Conservation (phyloP, 2,329 filamentous ascomycete species). For the Mycogone perniciosa region DNA sequence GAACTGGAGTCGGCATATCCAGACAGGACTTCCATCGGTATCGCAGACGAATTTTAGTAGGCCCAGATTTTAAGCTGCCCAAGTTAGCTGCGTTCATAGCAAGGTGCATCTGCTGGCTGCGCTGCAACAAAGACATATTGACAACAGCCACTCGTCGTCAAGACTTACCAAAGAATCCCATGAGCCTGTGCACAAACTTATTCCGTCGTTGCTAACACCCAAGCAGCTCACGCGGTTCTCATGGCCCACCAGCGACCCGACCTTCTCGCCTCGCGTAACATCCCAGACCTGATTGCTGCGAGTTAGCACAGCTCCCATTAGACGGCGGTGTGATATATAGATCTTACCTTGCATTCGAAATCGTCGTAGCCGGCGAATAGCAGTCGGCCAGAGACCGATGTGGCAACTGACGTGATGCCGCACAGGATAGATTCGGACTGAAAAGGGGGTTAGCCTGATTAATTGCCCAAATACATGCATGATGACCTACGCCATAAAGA, state of each 20-base stretch:
- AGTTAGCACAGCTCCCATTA: slow-evolving; percentile 11
- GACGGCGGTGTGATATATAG: background rate
- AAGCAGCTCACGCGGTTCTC: slow-evolving; percentile 98
- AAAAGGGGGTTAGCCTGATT: slow-evolving; percentile 15
- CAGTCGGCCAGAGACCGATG: slow-evolving; percentile 90
- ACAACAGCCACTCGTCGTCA: background rate
- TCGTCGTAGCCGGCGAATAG: slow-evolving; percentile 98
- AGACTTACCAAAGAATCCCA: slow-evolving; percentile 94
- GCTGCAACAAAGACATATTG: background rate
- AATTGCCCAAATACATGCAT: background rate
- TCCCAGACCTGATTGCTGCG: slow-evolving; percentile 77
- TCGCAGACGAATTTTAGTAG: slow-evolving; percentile 47
- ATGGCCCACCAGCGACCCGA: slow-evolving; percentile 92
- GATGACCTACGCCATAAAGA: slow-evolving; percentile 56
- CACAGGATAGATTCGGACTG: slow-evolving; percentile 96
- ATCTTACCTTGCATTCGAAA: slow-evolving; percentile 95
- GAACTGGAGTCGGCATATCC: slow-evolving; percentile 25
- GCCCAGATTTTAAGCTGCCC: slow-evolving; percentile 80
- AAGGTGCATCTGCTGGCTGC: background rate
- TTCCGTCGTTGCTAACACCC: slow-evolving; percentile 97
- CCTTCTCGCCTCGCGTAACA: slow-evolving; percentile 90
- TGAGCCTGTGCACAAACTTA: slow-evolving; percentile 97
- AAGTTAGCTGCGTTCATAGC: background rate
- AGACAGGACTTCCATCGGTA: slow-evolving; percentile 21
- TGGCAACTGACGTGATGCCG: slow-evolving; percentile 96